Conservation (phyloP, 495 filamentous ascomycete genomes). For the Endocarpon pusillum region DNA sequence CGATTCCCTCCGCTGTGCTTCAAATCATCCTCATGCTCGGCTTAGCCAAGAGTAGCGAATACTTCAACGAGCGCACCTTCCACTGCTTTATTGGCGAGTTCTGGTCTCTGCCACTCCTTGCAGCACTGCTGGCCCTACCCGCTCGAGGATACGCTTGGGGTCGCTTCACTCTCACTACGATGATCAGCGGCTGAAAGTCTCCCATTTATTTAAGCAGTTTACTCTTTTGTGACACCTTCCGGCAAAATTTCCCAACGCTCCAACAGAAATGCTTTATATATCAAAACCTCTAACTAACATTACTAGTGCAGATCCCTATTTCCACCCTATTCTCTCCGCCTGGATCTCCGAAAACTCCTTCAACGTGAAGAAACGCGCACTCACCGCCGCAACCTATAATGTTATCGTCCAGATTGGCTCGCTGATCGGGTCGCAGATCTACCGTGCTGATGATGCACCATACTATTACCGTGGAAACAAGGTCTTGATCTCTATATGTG, state of each 20-base stretch:
- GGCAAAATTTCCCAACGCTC: too few relatives aligned
- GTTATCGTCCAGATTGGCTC: constrained; percentile 23
- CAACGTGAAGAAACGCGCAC: constrained; percentile 23
- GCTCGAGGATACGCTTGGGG: constrained; percentile 21
- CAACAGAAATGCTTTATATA: too few relatives aligned
- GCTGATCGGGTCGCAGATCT: constrained; percentile 20
- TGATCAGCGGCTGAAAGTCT: constrained; percentile 17
- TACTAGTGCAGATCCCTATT: constrained; percentile 23
- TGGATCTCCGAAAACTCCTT: constrained; percentile 27
- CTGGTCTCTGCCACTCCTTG: constrained; percentile 28
- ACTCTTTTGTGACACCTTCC: too few relatives aligned
- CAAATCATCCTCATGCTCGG: constrained; percentile 28
- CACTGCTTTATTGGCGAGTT: constrained; percentile 27
- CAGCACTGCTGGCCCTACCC: constrained; percentile 21
- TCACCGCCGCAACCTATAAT: constrained; percentile 29
- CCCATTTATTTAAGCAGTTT: not conserved
- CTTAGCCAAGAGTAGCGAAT: constrained; percentile 24
- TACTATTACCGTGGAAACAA: constrained; percentile 25
- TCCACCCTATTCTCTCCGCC: constrained; percentile 25
- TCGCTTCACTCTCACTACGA: constrained; percentile 22
- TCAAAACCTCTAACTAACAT: too few relatives aligned
- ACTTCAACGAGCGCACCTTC: constrained; percentile 27
- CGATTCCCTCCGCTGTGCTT: constrained; percentile 24
- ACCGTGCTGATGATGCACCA: constrained; percentile 17
- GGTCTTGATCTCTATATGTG: constrained; percentile 19